Evolutionary conservation across 1,284 basidiomycete genomes (phyloP), one percentile per base, ranked within the genome.

Genomic region (Melampsora americana): DNA sequence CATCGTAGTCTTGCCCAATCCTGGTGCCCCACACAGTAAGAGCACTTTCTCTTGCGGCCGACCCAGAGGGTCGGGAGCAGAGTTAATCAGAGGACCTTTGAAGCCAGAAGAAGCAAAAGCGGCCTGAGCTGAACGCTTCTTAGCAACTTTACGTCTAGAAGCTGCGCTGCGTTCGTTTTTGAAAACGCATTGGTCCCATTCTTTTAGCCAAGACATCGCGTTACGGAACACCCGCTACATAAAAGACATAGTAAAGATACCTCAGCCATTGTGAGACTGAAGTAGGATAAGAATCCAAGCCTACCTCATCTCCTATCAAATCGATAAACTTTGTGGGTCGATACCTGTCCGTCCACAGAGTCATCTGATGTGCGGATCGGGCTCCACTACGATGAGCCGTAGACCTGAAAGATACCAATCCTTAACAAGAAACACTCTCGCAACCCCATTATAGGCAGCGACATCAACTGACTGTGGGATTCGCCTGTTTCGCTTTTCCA

Each of bases 131-230:
- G 48, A 66, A 48, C 78, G 65, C 35, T 76, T 79, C 59, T 78
- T 70, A 56, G 77, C 75, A 76, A 56, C 59, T 79, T 67, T 85
- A 48, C 88, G 86, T 59, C 87, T 85, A 68, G 85, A 85, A 79
- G 83, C 87, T 81, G 84, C 85, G 42, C 42, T 81, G 84, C 84
- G 78, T 77, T 68, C 23, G 80, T 87, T 90, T 18, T 92, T 92
- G 84, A 96, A 99, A 0, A 99, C 96, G 82, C 96, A 99, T 83
- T 88, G 88, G 82, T 99, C 96, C 96, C 96, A 99, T 81, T 95
- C 91, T 81, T 99, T 99, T 56, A 99, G 87, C 96, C 96, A 99
- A 1, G 88, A 83, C 86, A 99, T 89, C 2, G 92, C 92, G 62
- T 95, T 93, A 56, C 96, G 89, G 77, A 96, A 93, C 0, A 95